phyloP scores from a whole-genome alignment of 768 basidiomycete species.

The Suillus subalutaceus region DNA sequence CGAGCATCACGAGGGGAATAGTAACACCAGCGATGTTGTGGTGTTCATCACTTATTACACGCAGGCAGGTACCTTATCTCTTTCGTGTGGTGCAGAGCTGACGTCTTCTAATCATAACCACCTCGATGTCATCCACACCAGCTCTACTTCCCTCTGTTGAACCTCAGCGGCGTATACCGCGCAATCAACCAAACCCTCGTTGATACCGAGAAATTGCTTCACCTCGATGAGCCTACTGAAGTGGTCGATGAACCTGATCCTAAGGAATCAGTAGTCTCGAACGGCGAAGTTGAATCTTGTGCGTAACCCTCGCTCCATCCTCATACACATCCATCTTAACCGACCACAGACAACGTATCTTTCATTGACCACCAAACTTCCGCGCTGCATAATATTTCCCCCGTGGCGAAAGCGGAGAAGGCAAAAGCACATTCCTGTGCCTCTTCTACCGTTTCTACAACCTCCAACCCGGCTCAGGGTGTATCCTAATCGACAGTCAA shows the following conservation, averaged over 20 bases:
- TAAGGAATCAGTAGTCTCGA: no score
- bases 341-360: no score
- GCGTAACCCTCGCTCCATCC: constrained; percentile 6
- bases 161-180: constrained; percentile 41
- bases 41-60: constrained; percentile 82
- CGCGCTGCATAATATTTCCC: no score
- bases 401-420: no score
- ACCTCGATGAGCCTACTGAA: constrained; percentile 65
- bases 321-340: no score
- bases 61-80: constrained; percentile 49
- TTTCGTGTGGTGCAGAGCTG: not conserved
- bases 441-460: no score
- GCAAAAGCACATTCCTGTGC: no score
- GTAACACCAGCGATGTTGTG: constrained; percentile 64
- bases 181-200: no score
- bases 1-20: constrained; percentile 59
- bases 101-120: constrained; percentile 1
- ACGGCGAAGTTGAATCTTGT: constrained; percentile 65
- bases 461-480: no score
- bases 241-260: constrained; percentile 34
- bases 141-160: constrained; percentile 76
- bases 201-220: constrained; percentile 68
- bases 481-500: no score
- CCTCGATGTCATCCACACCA: constrained; percentile 26
- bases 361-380: no score